These are phyloP conservation scores for Phaeosphaeriaceae sp. DNA, from an alignment of 2,329 filamentous ascomycete genomes.

Conservation along the genomic window DNA sequence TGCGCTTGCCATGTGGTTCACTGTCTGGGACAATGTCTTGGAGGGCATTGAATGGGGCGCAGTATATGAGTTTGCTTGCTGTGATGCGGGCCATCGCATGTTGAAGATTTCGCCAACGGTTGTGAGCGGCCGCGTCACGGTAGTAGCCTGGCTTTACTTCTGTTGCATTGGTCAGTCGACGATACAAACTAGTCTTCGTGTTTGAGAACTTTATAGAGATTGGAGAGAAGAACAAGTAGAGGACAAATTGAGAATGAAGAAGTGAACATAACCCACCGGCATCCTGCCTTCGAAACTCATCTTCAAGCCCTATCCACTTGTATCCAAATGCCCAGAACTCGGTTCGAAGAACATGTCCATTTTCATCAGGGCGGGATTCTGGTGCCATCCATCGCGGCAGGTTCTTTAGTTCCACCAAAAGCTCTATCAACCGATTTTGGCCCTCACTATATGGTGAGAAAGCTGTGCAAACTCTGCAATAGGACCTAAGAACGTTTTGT, in stretches of 20 bases:
- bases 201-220: too few species aligned
- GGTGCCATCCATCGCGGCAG: conserved; percentile 2
- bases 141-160: neutral
- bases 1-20: neutral
- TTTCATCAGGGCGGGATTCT: neutral
- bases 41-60: conserved; percentile 2
- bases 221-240: too few species aligned
- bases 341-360: neutral
- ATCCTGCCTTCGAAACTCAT: conserved; percentile 1
- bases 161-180: neutral
- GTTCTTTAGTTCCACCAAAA: conserved; percentile 1
- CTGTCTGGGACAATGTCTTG: neutral
- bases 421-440: neutral
- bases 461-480: neutral
- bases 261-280: neutral
- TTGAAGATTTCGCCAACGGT: conserved; percentile 2
- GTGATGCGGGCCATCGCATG: conserved; percentile 2
- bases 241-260: neutral
- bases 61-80: conserved; percentile 1
- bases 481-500: neutral
- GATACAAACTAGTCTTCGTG: too few species aligned
- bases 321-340: conserved; percentile 3
- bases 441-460: conserved; percentile 2
- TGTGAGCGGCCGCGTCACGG: neutral
- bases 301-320: conserved; percentile 1